Percentiles rank a stretch among this genome's conserved stretches.
Evolutionary conservation across 2,329 filamentous ascomycete species (phyloP).

Genomic region (Apiospora rasikravindrae): DNA sequence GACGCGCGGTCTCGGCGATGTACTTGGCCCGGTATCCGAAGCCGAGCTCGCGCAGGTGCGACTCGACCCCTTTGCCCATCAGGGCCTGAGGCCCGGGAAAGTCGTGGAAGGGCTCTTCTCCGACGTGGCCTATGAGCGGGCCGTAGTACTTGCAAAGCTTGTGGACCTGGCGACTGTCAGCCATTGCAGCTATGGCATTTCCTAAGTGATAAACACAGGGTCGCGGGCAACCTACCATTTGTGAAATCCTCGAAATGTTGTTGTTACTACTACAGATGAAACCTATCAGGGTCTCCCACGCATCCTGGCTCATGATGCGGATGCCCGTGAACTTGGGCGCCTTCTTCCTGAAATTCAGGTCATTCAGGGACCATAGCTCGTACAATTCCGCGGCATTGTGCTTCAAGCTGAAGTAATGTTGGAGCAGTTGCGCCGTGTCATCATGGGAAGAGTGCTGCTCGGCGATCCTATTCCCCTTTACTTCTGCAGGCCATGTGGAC

Average conservation of each 20-base stretch:
- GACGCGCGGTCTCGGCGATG: constrained; percentile 81
- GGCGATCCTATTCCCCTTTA: constrained; percentile 30
- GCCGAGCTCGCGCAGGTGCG: constrained; percentile 78
- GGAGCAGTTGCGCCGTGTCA: constrained; percentile 75
- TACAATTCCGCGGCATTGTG: constrained; percentile 81
- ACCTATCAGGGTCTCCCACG: constrained; percentile 90
- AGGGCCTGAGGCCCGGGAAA: constrained; percentile 81
- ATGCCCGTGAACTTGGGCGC: constrained; percentile 89
- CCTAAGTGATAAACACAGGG: not conserved
- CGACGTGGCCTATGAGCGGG: constrained; percentile 72
- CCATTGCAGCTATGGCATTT: not conserved
- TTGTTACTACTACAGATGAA: constrained; percentile 99
- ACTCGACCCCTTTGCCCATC: constrained; percentile 76
- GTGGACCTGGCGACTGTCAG: constrained; percentile 61
- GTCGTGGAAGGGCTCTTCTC: constrained; percentile 78
- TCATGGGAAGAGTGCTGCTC: constrained; percentile 47
- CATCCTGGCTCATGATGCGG: constrained; percentile 89
- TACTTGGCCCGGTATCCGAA: constrained; percentile 97
- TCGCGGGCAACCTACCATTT: constrained; percentile 70
- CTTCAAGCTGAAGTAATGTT: constrained; percentile 85
- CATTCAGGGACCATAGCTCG: constrained; percentile 73
- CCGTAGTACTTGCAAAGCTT: constrained; percentile 91
- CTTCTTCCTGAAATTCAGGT: constrained; percentile 87
- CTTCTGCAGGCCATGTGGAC: constrained; percentile 59
- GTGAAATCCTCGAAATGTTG: constrained; percentile 91